These are phyloP conservation scores for Verbascum thapsus DNA, from an alignment of 257 asterid genomes.

Conservation along the genomic window DNA sequence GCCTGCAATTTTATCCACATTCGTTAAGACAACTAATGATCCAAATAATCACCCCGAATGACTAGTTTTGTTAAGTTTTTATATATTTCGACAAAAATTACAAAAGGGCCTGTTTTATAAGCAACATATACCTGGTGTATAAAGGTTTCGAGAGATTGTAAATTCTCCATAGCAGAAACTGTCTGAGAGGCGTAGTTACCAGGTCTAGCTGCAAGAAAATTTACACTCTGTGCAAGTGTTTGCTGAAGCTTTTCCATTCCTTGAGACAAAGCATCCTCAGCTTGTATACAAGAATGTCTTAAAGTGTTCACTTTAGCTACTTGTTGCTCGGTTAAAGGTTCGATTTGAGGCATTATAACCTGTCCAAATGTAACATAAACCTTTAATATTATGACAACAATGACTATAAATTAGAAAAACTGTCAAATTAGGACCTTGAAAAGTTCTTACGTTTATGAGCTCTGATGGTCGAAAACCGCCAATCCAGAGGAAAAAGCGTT, in stretches of 20 bases:
- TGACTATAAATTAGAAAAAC: too few species aligned
- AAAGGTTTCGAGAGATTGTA: conserved; percentile 72
- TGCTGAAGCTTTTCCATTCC: conserved; percentile 95
- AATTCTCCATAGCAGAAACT: too few species aligned
- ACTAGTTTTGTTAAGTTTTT: too few species aligned
- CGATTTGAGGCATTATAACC: conserved; percentile 77
- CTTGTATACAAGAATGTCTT: conserved; percentile 81
- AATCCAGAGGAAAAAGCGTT: conserved; percentile 88
- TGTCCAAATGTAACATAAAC: conserved; percentile 19
- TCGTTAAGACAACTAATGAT: too few species aligned
- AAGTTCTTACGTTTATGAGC: conserved; percentile 61
- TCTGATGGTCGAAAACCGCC: conserved; percentile 95
- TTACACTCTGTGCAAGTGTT: conserved; percentile 67
- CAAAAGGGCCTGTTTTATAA: too few species aligned
- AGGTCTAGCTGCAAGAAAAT: too few species aligned
- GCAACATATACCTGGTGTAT: too few species aligned
- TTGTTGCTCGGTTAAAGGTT: conserved; percentile 71
- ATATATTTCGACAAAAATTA: too few species aligned
- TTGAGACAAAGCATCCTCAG: conserved; percentile 89
- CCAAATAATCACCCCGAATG: too few species aligned
- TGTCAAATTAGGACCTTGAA: too few species aligned
- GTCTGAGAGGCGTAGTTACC: conserved; percentile 56
- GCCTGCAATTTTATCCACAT: too few species aligned
- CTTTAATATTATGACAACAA: too few species aligned
- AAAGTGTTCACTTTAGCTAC: conserved; percentile 45